Base-by-base conservation (phyloP, 768 basidiomycete genomes). In the Xerocomellus dryophilus region DNA sequence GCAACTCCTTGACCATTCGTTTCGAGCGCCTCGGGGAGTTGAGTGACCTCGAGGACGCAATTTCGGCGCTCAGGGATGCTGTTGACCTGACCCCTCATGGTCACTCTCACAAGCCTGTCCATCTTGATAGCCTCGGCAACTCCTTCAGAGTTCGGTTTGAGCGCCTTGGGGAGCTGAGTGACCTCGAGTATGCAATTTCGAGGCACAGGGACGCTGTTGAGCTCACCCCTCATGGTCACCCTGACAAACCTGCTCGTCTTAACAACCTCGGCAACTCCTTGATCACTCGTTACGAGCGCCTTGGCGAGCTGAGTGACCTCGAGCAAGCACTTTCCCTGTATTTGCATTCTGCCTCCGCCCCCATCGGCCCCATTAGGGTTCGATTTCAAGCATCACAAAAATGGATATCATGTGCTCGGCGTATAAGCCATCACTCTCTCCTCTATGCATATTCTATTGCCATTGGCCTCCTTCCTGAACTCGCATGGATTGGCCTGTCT, bases 381-480 rank as follows among this genome's bases (percentile, higher is more conserved):
- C 21, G 56, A 25, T 48, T 59, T n/a, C 25, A n/a, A 32, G 54
- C 62, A 23, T 47, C 45, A 5, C 48, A n/a, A n/a, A 25, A 15
- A 21, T 58, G 53, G 57, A 46, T 43, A 29, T 41, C 41, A 12
- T 48, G 47, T 35, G 57, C 57, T 25, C 57, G 38, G 9, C 6
- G 5, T 31, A 10, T 58, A 17, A 31, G 43, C 3, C 45, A 58
- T 5, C 23, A 12, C n/a, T 53, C 62, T 27, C 58, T 61, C 21
- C 41, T 67, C 4, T 32, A 57, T 6, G 63, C 61, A 20, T 67
- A 61, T 50, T 48, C 49, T 25, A 32, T 39, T 7, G 46, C 66
- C 0, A 54, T 67, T 14, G 18, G 29, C 34, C 61, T 67, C 29
- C 53, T 67, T 8, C 65, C 66, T 31, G 35, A 57, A n/a, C 35